phyloP scores from a whole-genome alignment of 164 flowering plant species.

The Dillenia suffruticosa region DNA sequence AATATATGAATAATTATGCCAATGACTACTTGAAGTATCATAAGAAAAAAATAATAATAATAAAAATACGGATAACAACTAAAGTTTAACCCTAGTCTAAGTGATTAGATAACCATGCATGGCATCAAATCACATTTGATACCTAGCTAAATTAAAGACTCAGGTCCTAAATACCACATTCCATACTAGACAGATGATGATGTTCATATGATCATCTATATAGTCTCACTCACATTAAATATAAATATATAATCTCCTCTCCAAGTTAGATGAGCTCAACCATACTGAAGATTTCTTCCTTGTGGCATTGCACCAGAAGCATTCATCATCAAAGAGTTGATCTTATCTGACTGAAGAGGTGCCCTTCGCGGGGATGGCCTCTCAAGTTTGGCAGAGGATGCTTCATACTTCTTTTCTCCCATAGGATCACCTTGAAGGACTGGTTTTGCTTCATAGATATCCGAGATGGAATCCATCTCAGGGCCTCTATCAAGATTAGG shows the following conservation, averaged over 20 bases:
- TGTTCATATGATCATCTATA: not conserved
- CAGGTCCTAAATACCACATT: too few relatives aligned
- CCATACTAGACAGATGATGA: too few relatives aligned
- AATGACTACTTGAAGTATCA: too few relatives aligned
- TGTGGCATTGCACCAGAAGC: slow-evolving; percentile 23
- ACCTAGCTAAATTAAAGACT: too few relatives aligned
- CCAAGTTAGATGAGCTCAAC: slow-evolving; percentile 16
- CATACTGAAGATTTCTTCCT: slow-evolving; percentile 52
- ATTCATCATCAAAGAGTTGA: slow-evolving; percentile 41
- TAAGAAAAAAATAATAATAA: too few relatives aligned
- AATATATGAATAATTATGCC: too few relatives aligned
- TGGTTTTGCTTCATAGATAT: slow-evolving; percentile 62
- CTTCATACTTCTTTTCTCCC: slow-evolving; percentile 44
- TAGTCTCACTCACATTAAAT: not conserved
- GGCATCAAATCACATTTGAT: too few relatives aligned
- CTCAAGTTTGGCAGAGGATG: slow-evolving; percentile 38
- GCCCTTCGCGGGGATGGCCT: slow-evolving; percentile 73
- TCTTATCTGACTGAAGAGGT: slow-evolving; percentile 25
- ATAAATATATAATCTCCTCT: too few relatives aligned
- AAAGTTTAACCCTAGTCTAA: too few relatives aligned
- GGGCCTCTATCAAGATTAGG: slow-evolving; percentile 22
- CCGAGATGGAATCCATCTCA: slow-evolving; percentile 45
- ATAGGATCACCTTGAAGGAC: slow-evolving; percentile 26
- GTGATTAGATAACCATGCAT: too few relatives aligned
- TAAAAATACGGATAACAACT: too few relatives aligned